phyloP scores from a whole-genome alignment of 129 eudicot genomes.

The Arctium minus region DNA sequence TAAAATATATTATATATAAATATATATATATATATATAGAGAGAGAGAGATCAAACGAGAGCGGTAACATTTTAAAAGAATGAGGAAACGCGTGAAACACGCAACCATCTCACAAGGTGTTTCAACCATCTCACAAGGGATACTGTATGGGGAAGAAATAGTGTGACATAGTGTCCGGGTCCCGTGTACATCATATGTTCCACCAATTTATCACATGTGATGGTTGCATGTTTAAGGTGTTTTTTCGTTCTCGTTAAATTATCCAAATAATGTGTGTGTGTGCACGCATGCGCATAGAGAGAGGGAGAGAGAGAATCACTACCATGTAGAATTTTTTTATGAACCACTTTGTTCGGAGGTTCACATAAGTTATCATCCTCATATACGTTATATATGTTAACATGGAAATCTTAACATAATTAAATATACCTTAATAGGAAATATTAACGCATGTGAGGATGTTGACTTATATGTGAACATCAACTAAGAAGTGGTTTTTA shows the following conservation, averaged over 20 bases:
- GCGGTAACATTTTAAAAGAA: too few relatives aligned
- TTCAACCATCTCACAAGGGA: not conserved
- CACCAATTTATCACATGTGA: not conserved
- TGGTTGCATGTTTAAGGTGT: not conserved
- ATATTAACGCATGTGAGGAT: not conserved
- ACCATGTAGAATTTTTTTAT: not conserved
- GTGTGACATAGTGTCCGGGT: too few relatives aligned
- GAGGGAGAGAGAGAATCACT: too few relatives aligned
- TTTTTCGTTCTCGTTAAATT: too few relatives aligned
- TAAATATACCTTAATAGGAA: not conserved
- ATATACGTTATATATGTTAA: not conserved
- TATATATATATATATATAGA: not conserved
- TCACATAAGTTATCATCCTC: not conserved
- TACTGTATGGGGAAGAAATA: too few relatives aligned
- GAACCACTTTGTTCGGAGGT: not conserved
- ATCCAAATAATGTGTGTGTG: too few relatives aligned
- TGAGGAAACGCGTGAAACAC: not conserved
- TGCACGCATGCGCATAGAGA: too few relatives aligned
- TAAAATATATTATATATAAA: not conserved
- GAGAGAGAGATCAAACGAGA: not conserved
- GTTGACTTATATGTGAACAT: not conserved
- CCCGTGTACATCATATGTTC: not conserved
- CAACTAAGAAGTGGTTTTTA: not conserved
- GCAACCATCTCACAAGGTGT: not conserved
- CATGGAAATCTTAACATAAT: not conserved